phyloP scores from a whole-genome alignment of 352 stramenopile genomes.

The Pythium aphanidermatum region DNA sequence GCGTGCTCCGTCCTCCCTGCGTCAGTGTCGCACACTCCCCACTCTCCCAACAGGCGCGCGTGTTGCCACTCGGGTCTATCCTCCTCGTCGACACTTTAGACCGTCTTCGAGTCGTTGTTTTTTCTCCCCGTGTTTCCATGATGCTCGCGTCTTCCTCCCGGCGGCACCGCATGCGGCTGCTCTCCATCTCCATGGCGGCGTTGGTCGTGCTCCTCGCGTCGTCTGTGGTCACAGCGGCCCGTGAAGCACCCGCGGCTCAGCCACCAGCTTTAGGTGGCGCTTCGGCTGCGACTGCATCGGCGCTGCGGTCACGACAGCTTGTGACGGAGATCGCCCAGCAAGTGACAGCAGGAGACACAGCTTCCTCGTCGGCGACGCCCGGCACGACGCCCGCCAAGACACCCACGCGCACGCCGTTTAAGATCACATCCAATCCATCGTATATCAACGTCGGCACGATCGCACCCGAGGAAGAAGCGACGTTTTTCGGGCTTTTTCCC shows the following conservation, averaged over 20 bases:
- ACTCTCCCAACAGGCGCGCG: too few species aligned
- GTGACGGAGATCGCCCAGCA: too few species aligned
- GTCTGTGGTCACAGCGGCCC: slow-evolving; percentile 5
- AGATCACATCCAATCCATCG: slow-evolving; percentile 6
- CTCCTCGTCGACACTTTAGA: too few species aligned
- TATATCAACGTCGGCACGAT: slow-evolving; percentile 16
- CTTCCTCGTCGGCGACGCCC: neutral
- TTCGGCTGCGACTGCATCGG: too few species aligned
- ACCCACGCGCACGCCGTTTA: slow-evolving; percentile 6
- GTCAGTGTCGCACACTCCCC: too few species aligned
- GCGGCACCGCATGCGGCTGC: slow-evolving; percentile 3
- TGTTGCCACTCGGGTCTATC: too few species aligned
- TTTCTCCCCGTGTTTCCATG: neutral
- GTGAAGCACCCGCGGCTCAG: too few species aligned
- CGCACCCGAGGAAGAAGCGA: slow-evolving; percentile 13
- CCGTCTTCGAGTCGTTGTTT: too few species aligned
- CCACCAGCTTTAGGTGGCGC: too few species aligned
- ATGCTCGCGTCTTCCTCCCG: slow-evolving; percentile 2
- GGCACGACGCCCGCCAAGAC: slow-evolving; percentile 1
- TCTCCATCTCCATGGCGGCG: neutral
- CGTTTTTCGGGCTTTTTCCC: slow-evolving; percentile 23
- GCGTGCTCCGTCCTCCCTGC: too few species aligned
- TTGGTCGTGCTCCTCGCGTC: slow-evolving; percentile 7
- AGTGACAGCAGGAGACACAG: too few species aligned
- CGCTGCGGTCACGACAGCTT: too few species aligned